These are phyloP conservation scores for Alternaria sp. DNA, from an alignment of 2,329 filamentous ascomycete species.

Conservation along the genomic window DNA sequence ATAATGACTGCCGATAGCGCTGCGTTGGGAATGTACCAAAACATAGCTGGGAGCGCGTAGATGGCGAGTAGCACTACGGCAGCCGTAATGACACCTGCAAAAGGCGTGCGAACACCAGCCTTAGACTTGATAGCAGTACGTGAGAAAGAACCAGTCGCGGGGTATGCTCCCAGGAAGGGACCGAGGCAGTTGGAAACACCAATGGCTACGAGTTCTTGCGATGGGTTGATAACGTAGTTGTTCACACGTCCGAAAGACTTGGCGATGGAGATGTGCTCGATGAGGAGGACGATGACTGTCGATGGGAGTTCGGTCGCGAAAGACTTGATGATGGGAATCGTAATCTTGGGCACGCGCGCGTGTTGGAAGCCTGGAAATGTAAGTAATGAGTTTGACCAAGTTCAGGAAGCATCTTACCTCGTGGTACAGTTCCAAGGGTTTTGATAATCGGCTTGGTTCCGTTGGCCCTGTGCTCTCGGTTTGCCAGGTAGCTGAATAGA, in stretches of 20 bases:
- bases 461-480: conserved; percentile 60
- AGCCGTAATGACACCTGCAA: conserved; percentile 89
- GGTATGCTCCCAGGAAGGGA: conserved; percentile 89
- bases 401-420: conserved; percentile 58
- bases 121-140: conserved; percentile 98
- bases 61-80: conserved; percentile 86
- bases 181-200: conserved; percentile 88
- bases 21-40: conserved; percentile 91
- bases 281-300: conserved; percentile 87
- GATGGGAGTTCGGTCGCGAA: conserved; percentile 80
- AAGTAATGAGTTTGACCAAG: not conserved
- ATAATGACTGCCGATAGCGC: conserved; percentile 90
- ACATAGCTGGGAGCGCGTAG: conserved; percentile 85
- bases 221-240: conserved; percentile 96
- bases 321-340: conserved; percentile 67
- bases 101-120: conserved; percentile 89
- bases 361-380: conserved; percentile 68
- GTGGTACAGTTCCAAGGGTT: conserved; percentile 77
- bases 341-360: conserved; percentile 74
- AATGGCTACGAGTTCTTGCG: conserved; percentile 94
- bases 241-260: conserved; percentile 96
- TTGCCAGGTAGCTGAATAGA: conserved; percentile 85
- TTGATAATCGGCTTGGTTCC: conserved; percentile 67
- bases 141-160: conserved; percentile 93
- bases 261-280: conserved; percentile 96